These are phyloP conservation scores for Rhizopus arrhizus DNA, from an alignment of 371 early-diverging fungal genomes.

Conservation along the genomic window DNA sequence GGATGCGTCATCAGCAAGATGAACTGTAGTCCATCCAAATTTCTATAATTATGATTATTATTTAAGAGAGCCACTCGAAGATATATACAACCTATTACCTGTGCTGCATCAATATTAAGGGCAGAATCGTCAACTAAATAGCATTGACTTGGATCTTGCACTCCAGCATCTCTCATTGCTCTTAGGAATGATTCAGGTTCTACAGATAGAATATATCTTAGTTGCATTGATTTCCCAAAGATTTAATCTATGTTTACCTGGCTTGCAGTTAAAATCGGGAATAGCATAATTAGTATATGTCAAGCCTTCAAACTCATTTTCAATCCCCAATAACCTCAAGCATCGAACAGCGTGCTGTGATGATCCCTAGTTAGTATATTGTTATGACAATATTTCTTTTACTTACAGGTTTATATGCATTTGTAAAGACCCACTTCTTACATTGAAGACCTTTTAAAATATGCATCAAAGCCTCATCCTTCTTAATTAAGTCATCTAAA, in stretches of 20 bases:
- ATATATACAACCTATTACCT: conserved; percentile 21
- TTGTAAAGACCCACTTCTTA: conserved; percentile 85
- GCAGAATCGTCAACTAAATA: conserved; percentile 81
- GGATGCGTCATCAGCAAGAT: conserved; percentile 57
- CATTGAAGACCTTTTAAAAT: conserved; percentile 62
- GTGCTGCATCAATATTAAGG: conserved; percentile 67
- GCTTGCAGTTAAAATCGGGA: conserved; percentile 78
- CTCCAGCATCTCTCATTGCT: conserved; percentile 76
- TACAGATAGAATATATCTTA: neutral
- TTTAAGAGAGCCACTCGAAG: too few species aligned
- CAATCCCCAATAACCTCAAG: conserved; percentile 63
- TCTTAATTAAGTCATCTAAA: conserved; percentile 64
- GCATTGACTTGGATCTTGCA: conserved; percentile 56
- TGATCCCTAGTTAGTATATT: neutral
- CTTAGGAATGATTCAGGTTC: conserved; percentile 55
- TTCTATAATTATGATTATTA: conserved; percentile 25
- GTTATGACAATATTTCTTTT: neutral
- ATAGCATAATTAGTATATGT: conserved; percentile 77
- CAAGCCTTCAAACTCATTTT: conserved; percentile 76
- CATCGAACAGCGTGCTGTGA: conserved; percentile 73
- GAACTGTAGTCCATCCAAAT: conserved; percentile 76
- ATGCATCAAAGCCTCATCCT: conserved; percentile 62
- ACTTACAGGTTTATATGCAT: conserved; percentile 71
- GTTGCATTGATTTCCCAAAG: neutral
- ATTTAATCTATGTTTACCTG: conserved; percentile 44